Conservation (phyloP, 768 basidiomycete species). For the Tylopilus sp. region DNA sequence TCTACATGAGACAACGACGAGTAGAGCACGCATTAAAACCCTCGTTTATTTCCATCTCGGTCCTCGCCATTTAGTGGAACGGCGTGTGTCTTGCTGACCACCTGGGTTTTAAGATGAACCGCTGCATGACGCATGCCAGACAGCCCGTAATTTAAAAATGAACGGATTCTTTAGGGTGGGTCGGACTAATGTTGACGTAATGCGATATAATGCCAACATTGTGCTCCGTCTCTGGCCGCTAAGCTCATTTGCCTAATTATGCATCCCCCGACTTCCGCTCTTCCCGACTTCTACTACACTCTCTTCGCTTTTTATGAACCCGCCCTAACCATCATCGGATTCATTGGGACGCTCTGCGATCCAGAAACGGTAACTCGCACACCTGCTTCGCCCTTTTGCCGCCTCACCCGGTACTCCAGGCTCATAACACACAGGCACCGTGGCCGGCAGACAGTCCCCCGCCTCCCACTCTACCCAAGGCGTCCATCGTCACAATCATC, state of each 20-base stretch:
- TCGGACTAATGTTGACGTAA: neutral
- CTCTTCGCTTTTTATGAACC: constrained; percentile 77
- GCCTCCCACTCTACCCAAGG: constrained; percentile 48
- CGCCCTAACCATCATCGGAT: constrained; percentile 57
- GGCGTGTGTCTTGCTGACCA: constrained; percentile 45
- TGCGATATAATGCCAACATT: no score
- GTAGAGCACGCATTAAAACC: constrained; percentile 67
- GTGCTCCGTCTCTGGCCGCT: no score
- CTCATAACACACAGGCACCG: constrained; percentile 72
- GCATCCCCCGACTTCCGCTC: constrained; percentile 50
- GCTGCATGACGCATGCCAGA: constrained; percentile 44
- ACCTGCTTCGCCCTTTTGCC: neutral
- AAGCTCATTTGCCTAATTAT: constrained; percentile 26
- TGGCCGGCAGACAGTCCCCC: constrained; percentile 54
- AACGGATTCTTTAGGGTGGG: constrained; percentile 27
- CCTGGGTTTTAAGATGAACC: constrained; percentile 71
- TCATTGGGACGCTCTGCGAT: constrained; percentile 62
- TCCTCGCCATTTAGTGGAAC: constrained; percentile 75
- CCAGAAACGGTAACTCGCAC: constrained; percentile 51
- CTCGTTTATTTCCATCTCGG: constrained; percentile 55
- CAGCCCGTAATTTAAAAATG: neutral
- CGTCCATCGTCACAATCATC: constrained; percentile 64
- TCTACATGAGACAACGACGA: constrained; percentile 17
- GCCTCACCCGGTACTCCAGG: constrained; percentile 35
- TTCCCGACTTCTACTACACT: constrained; percentile 71